Evolutionary conservation across 495 filamentous ascomycete species (phyloP).

Genomic region (Polyplosphaeria fusca): DNA sequence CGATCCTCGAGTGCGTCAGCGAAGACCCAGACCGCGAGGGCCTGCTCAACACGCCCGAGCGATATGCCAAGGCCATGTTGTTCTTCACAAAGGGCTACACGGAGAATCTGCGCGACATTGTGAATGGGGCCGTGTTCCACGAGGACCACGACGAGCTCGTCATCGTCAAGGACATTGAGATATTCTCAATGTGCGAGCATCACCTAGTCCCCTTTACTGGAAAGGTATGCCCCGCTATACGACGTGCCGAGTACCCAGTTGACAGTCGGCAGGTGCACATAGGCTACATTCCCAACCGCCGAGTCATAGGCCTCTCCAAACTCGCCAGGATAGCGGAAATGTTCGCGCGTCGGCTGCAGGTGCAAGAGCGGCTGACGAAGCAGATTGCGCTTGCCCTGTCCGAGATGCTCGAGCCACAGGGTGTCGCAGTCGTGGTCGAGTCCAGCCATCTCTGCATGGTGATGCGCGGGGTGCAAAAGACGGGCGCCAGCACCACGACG

Average conservation of each 20-base stretch:
- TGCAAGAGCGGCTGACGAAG: slow-evolving; percentile 93
- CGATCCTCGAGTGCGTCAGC: slow-evolving; percentile 91
- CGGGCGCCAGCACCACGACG: slow-evolving; percentile 79
- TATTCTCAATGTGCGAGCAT: slow-evolving; percentile 94
- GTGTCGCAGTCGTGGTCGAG: slow-evolving; percentile 96
- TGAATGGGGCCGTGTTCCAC: slow-evolving; percentile 93
- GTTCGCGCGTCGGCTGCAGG: slow-evolving; percentile 89
- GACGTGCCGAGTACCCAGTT: not conserved
- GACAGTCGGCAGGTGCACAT: slow-evolving; percentile 76
- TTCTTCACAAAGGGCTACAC: slow-evolving; percentile 99
- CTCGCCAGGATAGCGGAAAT: slow-evolving; percentile 93
- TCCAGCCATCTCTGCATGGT: slow-evolving; percentile 98
- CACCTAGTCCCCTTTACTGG: slow-evolving; percentile 96
- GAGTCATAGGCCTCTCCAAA: slow-evolving; percentile 94
- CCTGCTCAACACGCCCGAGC: slow-evolving; percentile 76
- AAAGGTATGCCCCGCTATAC: slow-evolving; percentile 57
- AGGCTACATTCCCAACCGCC: slow-evolving; percentile 82
- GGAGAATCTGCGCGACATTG: slow-evolving; percentile 87
- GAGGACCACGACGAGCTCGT: slow-evolving; percentile 97
- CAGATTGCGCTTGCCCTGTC: slow-evolving; percentile 93
- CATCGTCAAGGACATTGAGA: slow-evolving; percentile 96
- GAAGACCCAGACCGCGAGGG: slow-evolving; percentile 94
- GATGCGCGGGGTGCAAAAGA: slow-evolving; percentile 91
- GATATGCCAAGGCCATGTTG: slow-evolving; percentile 95
- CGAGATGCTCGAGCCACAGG: slow-evolving; percentile 88